Base-by-base conservation (phyloP, 371 early-diverging fungal genomes). In the Rhizopus delemar region DNA sequence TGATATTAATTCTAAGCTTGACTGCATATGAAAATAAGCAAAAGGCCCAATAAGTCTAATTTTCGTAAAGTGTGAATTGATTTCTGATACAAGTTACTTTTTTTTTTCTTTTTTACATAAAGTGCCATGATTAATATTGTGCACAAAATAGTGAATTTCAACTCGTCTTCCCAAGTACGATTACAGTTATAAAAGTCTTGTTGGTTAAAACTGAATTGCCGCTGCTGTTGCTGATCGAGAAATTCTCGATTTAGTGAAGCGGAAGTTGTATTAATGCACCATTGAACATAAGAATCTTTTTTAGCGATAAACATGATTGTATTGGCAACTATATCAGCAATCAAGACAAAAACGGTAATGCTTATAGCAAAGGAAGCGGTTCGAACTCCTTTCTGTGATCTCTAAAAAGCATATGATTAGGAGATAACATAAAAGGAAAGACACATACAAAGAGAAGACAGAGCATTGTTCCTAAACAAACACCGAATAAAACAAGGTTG, bases 101-200 rank as follows among this genome's bases (percentile, higher is more conserved):
- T n/a, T 5, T 8, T 34, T 55, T 8, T 50, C 38, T 1, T 1
- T 28, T 67, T 69, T 75, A 73, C 81, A 65, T 77, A 80, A 33
- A 77, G 46, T 7, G 63, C 46, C 36, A 70, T 55, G 66, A 81
- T 74, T 0, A 81, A 31, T 12, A 74, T 36, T 0, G 69, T 59
- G 5, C 63, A 56, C n/a, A 81, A 49, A 12, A 78, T 58, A 1
- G 73, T 63, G 53, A 81, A 81, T 51, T 81, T 81, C 7, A 76
- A 28, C 53, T 81, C 81, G 39, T 70, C 67, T 51, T 76, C 66
- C 74, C 75, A 81, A 3, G 74, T 60, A 48, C 65, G 58, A 51
- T 59, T 59, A 35, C 81, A 81, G 41, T 81, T 75, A 43, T 74
- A 81, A 48, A 70, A 74, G 46, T 81, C 81, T 4, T 13, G 38